Base-by-base conservation (phyloP, 192 early-diverging fungal genomes). In the Coemansia sp. region DNA sequence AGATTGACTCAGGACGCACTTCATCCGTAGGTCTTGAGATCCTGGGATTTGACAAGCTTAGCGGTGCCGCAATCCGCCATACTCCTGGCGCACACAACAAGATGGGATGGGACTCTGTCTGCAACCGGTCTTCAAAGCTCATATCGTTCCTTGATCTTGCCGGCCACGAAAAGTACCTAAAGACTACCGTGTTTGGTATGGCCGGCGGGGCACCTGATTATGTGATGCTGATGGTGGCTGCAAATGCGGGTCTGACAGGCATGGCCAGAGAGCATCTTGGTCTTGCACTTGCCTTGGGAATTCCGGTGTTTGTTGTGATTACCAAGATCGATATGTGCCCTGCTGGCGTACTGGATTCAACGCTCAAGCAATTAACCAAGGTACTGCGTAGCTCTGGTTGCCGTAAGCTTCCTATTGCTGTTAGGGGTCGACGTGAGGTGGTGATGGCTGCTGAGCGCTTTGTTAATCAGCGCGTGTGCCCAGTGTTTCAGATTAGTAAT, bases 271-370 rank as follows among this genome's bases (percentile, higher is more conserved):
- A 96, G 76, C 94, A 96, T 67, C 73, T 96, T 13, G 94, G 94
- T 0, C 54, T 96, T 54, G 91, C 93, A 6, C 73, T 96, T 23
- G 91, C 93, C 3, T 78, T 96, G 19, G 80, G 82, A 17, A 89
- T 96, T 12, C 93, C 94, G 0, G 92, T 96, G 11, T 86, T 92
- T 49, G 91, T 96, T 14, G 89, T 94, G 14, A 84, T 96, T n/a
- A 95, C 93, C 22, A 96, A 95, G 55, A 92, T 95, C 65, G 93
- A 95, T 62, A 93, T 93, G 89, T 93, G 91, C 53, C 94, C 94
- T 39, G 66, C 83, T 0, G 87, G 90, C 60, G 85, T 96, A 7
- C 78, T 95, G 44, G 91, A 90, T 43, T 71, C 80, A 45, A 96
- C 93, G 11, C 79, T 96, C 22, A 89, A 86, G 59, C 89, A 95